These are phyloP conservation scores for Brassica hybrid DNA, from an alignment of 441 rosid species.

Conservation along the genomic window DNA sequence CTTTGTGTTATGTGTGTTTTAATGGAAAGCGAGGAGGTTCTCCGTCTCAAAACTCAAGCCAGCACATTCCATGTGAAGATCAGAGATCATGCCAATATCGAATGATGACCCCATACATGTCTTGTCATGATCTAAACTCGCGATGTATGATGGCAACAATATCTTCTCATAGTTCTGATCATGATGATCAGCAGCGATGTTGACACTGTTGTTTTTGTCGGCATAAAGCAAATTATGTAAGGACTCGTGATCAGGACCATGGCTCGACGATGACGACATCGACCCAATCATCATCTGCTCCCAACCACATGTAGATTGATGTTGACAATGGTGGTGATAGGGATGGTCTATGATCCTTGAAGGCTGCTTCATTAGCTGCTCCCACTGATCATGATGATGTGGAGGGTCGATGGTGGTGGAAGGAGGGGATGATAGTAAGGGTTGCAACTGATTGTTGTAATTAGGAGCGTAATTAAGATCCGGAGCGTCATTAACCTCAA, in stretches of 20 bases:
- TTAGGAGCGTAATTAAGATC: constrained; percentile 32
- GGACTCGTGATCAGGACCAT: constrained; percentile 42
- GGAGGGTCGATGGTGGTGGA: constrained; percentile 30
- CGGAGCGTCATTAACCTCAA: constrained; percentile 43
- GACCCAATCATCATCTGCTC: constrained; percentile 40
- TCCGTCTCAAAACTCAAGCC: constrained; percentile 63
- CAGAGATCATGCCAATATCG: constrained; percentile 38
- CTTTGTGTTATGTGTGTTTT: constrained; percentile 23
- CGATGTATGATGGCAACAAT: constrained; percentile 57
- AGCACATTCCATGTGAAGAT: constrained; percentile 53
- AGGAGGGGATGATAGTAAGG: constrained; percentile 33
- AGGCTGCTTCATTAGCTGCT: constrained; percentile 34
- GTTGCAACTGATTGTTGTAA: constrained; percentile 25
- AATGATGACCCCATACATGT: constrained; percentile 39
- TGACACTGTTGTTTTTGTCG: constrained; percentile 47
- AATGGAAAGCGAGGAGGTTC: constrained; percentile 53
- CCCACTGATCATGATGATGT: constrained; percentile 37
- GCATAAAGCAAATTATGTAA: constrained; percentile 53
- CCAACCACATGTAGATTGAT: constrained; percentile 42
- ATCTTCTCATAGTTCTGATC: constrained; percentile 45
- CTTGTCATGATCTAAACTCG: constrained; percentile 52
- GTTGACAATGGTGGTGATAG: constrained; percentile 32
- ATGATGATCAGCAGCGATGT: constrained; percentile 42
- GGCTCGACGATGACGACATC: constrained; percentile 35
- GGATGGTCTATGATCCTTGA: constrained; percentile 36